phyloP scores from a whole-genome alignment of 306 rosid genomes.

The Albizia julibrissin region DNA sequence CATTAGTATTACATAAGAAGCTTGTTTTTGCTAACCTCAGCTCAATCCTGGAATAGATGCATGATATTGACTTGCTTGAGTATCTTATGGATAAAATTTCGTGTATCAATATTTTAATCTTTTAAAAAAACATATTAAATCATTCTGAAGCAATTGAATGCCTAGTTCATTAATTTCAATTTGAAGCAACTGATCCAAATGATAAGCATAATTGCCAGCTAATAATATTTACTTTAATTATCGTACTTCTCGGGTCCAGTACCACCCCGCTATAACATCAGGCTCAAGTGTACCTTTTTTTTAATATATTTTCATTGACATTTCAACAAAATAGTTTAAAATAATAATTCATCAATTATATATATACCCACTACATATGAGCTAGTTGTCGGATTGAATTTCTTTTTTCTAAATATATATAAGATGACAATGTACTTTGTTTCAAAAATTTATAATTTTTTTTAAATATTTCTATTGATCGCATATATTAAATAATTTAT shows the following conservation, averaged over 20 bases:
- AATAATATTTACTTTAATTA: not conserved
- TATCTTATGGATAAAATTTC: slow-evolving; percentile 8
- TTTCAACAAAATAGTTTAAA: not conserved
- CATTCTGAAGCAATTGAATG: not conserved
- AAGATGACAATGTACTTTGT: too few species aligned
- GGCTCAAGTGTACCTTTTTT: not conserved
- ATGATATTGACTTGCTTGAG: not conserved
- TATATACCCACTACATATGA: too few species aligned
- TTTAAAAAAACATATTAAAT: not conserved
- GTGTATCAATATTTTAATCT: not conserved
- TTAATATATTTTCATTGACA: not conserved
- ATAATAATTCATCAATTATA: too few species aligned
- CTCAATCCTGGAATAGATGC: not conserved
- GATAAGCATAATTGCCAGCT: too few species aligned
- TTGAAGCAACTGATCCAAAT: not conserved
- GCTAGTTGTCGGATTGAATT: too few species aligned
- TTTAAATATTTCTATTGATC: too few species aligned
- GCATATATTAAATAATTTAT: too few species aligned
- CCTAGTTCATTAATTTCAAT: not conserved
- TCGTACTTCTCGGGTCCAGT: not conserved
- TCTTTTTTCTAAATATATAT: too few species aligned
- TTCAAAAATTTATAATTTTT: too few species aligned
- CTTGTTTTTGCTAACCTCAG: too few species aligned
- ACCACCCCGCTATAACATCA: too few species aligned
- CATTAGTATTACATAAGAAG: too few species aligned